Base-by-base conservation (phyloP, 805 yeast genomes). In the Ogataea glucozyma region DNA sequence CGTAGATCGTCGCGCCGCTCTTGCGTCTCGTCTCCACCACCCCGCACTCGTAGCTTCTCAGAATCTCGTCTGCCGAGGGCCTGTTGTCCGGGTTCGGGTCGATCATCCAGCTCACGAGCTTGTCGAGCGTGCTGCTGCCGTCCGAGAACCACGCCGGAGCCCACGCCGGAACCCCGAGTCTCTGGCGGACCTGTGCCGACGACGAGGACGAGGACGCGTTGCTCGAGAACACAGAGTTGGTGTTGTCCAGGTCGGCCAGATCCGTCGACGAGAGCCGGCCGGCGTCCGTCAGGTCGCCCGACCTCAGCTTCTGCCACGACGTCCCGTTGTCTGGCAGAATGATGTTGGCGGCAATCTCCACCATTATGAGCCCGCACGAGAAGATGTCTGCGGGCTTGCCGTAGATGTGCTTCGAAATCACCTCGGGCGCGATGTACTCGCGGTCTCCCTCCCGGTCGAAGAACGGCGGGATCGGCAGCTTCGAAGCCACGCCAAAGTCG, bases 401-500 rank as follows among this genome's bases (percentile, higher is more conserved):
- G 60, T 93, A 93, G 32, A 78, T 75, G 60, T 88, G 89, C 33
- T 76, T 79, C 24, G 89, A 79, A 41, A 93, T 82, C 18, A 93
- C 82, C 62, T 93, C 99, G 1, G 99, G 99, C 0, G 99, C 98
- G 65, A 93, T 93, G 65, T 93, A 93, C 61, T 91, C 96, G 40
- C 98, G 73, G 65, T 93, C 99, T 20, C 99, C 99, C 66, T 93
- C 99, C 52, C 96, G 78, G 65, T 93, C 99, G 56, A 88, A 83
- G 50, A 69, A 79, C 31, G 72, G 74, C 36, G 78, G 78, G 14
- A 82, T 80, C 0, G 98, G 98, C 40, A 81, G 69, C 51, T 78
- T 79, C 3, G 96, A 78, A 5, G 97, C 96, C 73, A 93, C 79
- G 7, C 99, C 99, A 70, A 93, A 93, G 66, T 93, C 99, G 14